Evolutionary conservation across 768 basidiomycete genomes (phyloP), one percentile per base, ranked within the genome.

Genomic region (Tulasnella sp.): DNA sequence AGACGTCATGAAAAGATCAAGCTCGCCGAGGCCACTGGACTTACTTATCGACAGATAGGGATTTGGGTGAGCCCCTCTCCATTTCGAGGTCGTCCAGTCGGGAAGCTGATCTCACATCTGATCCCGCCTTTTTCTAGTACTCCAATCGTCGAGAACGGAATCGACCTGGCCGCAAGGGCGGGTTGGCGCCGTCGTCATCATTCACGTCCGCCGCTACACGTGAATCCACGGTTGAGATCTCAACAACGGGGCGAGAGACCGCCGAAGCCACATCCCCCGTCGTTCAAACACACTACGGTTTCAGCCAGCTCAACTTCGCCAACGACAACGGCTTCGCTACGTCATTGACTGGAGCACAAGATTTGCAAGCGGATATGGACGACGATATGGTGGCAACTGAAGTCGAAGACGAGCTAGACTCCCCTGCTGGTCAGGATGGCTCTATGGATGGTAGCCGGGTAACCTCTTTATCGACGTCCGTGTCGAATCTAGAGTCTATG

Each of bases 41-140:
- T 77, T 12, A 72, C 76, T 12, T 77, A 77, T 45, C 69, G 76
- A 22, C 76, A 77, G 49, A 72, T 77, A 75, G 76, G 76, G 36
- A 72, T 77, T 36, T 77, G 76, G 76, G 76, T 77, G 37, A 71
- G 76, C 54, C 42, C 39, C 22, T 45, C 19, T 42, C 67, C 19
- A 29, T 37, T 69, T n/a, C 22, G 29, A 25, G 31, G 8, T 11
- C 29, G 12, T n/a, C 58, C 58, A 34, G 31, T 19, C 58, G 29
- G 58, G 29, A 64, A 64, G 29, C 58, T 64, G 58, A 64, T 64
- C 31, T 9, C 58, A 25, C 58, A 34, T 34, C 58, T 34, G 58
- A 64, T 64, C 58, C 58, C 29, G 58, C 49, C n/a, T n/a, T 49
- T 74, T n/a, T 5, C 22, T 25, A 76, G 75, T 76, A 45, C 69